Percentiles rank a stretch among this genome's conserved stretches.
Conservation (phyloP, 805 yeast species). For the Blastobotrys terrestris region DNA sequence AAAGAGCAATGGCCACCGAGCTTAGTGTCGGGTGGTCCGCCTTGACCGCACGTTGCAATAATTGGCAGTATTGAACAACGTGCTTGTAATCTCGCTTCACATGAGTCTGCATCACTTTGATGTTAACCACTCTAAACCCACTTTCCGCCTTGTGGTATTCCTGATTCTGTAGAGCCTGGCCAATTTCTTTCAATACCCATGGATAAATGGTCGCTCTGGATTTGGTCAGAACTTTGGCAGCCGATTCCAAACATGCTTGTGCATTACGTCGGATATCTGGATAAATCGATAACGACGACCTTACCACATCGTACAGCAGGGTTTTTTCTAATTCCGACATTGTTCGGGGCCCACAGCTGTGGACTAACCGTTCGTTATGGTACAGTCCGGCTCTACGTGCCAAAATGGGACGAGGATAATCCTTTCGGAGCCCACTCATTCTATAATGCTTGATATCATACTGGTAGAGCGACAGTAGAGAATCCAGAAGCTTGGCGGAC, state of each 20-base stretch:
- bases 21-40: constrained; percentile 53
- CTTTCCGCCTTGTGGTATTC: constrained; percentile 57
- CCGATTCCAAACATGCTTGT: constrained; percentile 56
- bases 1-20: constrained; percentile 46
- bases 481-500: constrained; percentile 50
- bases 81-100: constrained; percentile 53
- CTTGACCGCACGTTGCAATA: constrained; percentile 49
- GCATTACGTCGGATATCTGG: constrained; percentile 65
- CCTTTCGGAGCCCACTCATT: constrained; percentile 57
- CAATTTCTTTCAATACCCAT: constrained; percentile 43
- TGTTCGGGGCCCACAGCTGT: constrained; percentile 66
- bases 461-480: constrained; percentile 45
- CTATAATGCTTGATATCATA: constrained; percentile 55
- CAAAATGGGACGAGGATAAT: constrained; percentile 71
- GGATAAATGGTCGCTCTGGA: constrained; percentile 52
- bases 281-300: constrained; percentile 62
- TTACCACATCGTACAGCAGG: constrained; percentile 59
- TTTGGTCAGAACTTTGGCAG: constrained; percentile 64
- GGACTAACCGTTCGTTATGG: constrained; percentile 66
- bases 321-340: constrained; percentile 59
- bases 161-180: constrained; percentile 41
- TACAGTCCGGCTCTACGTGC: constrained; percentile 67
- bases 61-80: constrained; percentile 40
- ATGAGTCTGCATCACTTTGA: constrained; percentile 52
- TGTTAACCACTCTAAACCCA: constrained; percentile 51